Percentiles rank a stretch among this genome's conserved stretches.
These are phyloP conservation scores for Nasturtium officinale DNA, from an alignment of 345 rosid genomes.

Conservation along the genomic window DNA sequence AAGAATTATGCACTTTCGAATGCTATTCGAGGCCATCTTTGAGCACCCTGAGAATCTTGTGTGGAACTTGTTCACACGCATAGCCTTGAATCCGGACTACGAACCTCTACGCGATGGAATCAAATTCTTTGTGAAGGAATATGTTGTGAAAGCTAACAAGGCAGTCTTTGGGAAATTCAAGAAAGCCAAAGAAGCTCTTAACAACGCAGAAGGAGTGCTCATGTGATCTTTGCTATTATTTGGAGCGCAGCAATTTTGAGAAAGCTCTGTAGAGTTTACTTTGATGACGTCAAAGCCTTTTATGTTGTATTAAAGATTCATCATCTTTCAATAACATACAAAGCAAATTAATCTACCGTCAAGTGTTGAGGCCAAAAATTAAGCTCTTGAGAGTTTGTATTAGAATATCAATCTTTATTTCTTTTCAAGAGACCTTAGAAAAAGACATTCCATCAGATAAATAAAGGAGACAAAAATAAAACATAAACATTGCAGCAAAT, in stretches of 20 bases:
- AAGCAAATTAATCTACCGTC: too few relatives aligned
- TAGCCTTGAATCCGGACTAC: conserved; percentile 66
- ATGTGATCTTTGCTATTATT: conserved; percentile 44
- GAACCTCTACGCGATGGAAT: conserved; percentile 72
- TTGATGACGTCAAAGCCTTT: too few relatives aligned
- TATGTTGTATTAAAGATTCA: too few relatives aligned
- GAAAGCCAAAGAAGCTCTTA: conserved; percentile 80
- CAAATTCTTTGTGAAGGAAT: conserved; percentile 71
- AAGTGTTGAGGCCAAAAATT: too few relatives aligned
- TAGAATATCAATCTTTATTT: conserved; percentile 33
- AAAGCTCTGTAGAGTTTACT: too few relatives aligned
- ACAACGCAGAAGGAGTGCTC: conserved; percentile 61
- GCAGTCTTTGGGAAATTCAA: conserved; percentile 51
- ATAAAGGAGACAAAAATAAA: conserved; percentile 5
- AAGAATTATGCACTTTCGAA: conserved; percentile 78
- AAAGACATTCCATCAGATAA: conserved; percentile 33
- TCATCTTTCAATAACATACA: too few relatives aligned
- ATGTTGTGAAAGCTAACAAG: conserved; percentile 58
- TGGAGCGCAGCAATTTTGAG: conserved; percentile 19
- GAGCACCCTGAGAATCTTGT: conserved; percentile 63
- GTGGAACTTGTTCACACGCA: conserved; percentile 78
- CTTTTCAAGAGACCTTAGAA: conserved; percentile 28
- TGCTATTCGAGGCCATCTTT: conserved; percentile 74
- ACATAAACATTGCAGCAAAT: conserved; percentile 28
- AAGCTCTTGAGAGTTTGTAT: too few relatives aligned